Base-by-base conservation (phyloP, 768 basidiomycete genomes). In the Phallus indusiatus region DNA sequence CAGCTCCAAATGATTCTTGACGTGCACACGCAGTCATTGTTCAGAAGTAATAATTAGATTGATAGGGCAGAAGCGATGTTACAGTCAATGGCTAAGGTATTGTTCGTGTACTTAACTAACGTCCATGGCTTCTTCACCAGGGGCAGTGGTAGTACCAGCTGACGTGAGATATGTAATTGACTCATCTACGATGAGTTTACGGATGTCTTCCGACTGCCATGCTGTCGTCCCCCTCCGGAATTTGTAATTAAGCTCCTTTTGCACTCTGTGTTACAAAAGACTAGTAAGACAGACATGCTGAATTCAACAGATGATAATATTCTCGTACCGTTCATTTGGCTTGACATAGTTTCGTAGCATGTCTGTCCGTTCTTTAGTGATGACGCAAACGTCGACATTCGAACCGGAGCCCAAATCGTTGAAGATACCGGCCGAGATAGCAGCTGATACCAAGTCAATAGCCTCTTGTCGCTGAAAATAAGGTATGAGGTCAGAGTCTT, bases 331-430 rank as follows among this genome's bases (percentile, higher is more conserved):
- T 65, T 87, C 80, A 69, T 94, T 94, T 1, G 96, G 96, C 77
- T 81, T 94, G 72, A 89, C 86, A 69, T 88, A 89, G 75, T 97
- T 97, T 62, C 96, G 81, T 60, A 97, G 75, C 89, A 90, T 94
- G 72, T 96, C 93, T 0, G 94, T 94, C 61, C 84, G 76, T 52
- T 79, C 74, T 49, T 86, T 85, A 4, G 91, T 94, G 73, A 99
- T 94, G 64, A 98, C 81, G 71, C 94, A 95, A 0, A 94, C 95
- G 71, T 99, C 96, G 66, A 98, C 83, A 70, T 99, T 98, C n/a
- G 91, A 94, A 47, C 96, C 96, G 0, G 95, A 97, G 3, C 96
- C 96, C 35, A 98, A 83, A 76, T 99, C 96, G 76, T 99, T 98
- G 82, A 96, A 98, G 69, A 99, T 94, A 80, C 96, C 96, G 1